Evolutionary conservation across 208 protist genomes (phyloP).

Genomic region (Wallacemonas sp.): DNA sequence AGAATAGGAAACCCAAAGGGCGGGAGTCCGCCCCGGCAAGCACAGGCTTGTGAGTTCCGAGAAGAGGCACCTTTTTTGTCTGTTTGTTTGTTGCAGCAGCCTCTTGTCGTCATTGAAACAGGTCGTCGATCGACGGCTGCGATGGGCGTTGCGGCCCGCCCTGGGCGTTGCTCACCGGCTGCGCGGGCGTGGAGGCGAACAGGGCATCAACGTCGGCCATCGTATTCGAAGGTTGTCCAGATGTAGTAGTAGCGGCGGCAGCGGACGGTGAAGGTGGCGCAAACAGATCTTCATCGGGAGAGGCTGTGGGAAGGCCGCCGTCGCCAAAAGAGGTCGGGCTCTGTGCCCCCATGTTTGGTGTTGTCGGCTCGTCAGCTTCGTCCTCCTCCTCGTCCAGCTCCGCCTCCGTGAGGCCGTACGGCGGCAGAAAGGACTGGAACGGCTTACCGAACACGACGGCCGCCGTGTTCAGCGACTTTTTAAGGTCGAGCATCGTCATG

Average conservation of each 20-base stretch:
- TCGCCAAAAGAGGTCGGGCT: not conserved
- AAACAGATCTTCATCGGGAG: constrained; percentile 15
- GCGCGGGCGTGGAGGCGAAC: constrained; percentile 16
- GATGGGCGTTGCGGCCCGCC: not conserved
- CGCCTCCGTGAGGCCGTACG: constrained; percentile 65
- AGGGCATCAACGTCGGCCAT: constrained; percentile 22
- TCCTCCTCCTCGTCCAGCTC: constrained; percentile 73
- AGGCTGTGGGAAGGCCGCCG: not conserved
- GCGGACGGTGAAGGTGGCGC: constrained; percentile 19
- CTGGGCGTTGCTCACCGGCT: not conserved
- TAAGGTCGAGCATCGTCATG: constrained; percentile 89
- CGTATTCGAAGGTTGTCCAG: too few species aligned
- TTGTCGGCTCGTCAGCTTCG: constrained; percentile 26
- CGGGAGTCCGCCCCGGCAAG: too few species aligned
- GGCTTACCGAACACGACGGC: constrained; percentile 97
- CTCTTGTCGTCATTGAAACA: constrained; percentile 53
- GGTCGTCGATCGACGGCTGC: constrained; percentile 31
- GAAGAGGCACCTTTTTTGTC: too few species aligned
- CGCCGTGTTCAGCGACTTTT: constrained; percentile 91
- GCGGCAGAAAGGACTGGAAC: constrained; percentile 92
- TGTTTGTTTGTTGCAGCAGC: too few species aligned
- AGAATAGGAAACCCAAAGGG: constrained; percentile 9
- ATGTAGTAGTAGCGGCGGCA: constrained; percentile 2
- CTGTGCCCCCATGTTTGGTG: constrained; percentile 4
- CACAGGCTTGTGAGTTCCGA: too few species aligned